phyloP scores from a whole-genome alignment of 2,329 filamentous ascomycete species.

The Zalaria obscura region DNA sequence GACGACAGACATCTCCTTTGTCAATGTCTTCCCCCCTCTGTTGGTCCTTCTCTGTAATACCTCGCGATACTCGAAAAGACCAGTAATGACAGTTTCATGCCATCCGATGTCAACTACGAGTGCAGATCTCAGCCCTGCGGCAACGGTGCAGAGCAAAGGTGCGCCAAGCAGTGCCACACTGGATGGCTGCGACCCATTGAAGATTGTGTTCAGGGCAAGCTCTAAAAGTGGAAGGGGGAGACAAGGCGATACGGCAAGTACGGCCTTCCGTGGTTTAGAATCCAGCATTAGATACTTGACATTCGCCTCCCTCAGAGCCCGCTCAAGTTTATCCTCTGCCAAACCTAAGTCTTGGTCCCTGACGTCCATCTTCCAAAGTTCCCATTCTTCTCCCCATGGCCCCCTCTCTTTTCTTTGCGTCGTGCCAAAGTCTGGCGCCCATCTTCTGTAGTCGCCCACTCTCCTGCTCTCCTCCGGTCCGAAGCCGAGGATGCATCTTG shows the following conservation, averaged over 20 bases:
- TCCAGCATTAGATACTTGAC: conserved; percentile 61
- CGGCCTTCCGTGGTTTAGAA: conserved; percentile 50
- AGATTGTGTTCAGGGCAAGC: conserved; percentile 61
- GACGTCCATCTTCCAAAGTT: conserved; percentile 71
- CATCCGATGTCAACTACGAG: conserved; percentile 85
- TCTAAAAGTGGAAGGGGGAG: conserved; percentile 69
- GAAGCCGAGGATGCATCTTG: conserved; percentile 57
- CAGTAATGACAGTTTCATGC: conserved; percentile 76
- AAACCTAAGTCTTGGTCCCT: conserved; percentile 61
- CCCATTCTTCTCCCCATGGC: conserved; percentile 47
- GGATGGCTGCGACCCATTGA: conserved; percentile 69
- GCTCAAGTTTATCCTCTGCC: conserved; percentile 75
- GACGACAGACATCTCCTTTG: conserved; percentile 53
- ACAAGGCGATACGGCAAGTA: conserved; percentile 62
- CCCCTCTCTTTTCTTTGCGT: conserved; percentile 33
- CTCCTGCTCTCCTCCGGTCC: conserved; percentile 63
- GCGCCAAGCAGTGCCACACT: conserved; percentile 68
- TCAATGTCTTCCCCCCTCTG: conserved; percentile 59
- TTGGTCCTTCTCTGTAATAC: conserved; percentile 56
- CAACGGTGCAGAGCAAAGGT: conserved; percentile 58
- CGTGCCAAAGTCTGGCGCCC: conserved; percentile 38
- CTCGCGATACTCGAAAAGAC: conserved; percentile 82
- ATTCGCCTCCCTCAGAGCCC: conserved; percentile 66
- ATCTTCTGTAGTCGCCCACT: conserved; percentile 66
- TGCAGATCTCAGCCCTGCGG: conserved; percentile 73